Evolutionary conservation across 371 early-diverging fungal species (phyloP).

Genomic region (Mortierella sp.): DNA sequence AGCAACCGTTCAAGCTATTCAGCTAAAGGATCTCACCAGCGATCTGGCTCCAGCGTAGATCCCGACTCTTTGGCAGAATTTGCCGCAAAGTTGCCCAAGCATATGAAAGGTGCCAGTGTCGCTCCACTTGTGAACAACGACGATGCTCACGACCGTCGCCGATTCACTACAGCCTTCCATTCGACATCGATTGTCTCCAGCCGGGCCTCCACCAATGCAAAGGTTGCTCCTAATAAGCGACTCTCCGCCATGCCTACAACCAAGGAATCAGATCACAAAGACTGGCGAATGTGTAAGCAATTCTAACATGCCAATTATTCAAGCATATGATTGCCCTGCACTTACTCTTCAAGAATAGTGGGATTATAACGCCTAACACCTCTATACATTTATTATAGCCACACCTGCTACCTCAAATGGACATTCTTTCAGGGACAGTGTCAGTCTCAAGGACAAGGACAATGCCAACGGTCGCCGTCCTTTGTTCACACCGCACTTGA

Average conservation of each 20-base stretch:
- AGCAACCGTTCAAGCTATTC: constrained; percentile 44
- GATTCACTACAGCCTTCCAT: constrained; percentile 46
- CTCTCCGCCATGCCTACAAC: constrained; percentile 25
- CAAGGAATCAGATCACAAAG: constrained; percentile 30
- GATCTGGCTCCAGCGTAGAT: constrained; percentile 26
- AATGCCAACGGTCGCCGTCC: constrained; percentile 69
- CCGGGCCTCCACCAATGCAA: constrained; percentile 19
- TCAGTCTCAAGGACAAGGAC: constrained; percentile 67
- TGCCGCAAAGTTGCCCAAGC: constrained; percentile 36
- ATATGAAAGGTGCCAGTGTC: constrained; percentile 21
- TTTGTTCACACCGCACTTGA: constrained; percentile 69
- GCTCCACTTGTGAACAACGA: constrained; percentile 47
- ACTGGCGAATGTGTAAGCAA: constrained; percentile 50
- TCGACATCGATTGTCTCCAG: constrained; percentile 5
- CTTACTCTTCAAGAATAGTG: not conserved
- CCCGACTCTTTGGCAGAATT: constrained; percentile 41
- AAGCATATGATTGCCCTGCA: not conserved
- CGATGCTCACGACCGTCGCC: constrained; percentile 47
- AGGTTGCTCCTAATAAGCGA: constrained; percentile 18
- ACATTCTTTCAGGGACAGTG: constrained; percentile 41
- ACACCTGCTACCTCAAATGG: constrained; percentile 28
- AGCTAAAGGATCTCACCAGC: constrained; percentile 6
- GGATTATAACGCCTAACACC: constrained; percentile 16
- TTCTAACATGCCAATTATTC: not conserved
- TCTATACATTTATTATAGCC: constrained; percentile 22